phyloP scores from a whole-genome alignment of 2,329 filamentous ascomycete genomes.

The Fusarium sp. region DNA sequence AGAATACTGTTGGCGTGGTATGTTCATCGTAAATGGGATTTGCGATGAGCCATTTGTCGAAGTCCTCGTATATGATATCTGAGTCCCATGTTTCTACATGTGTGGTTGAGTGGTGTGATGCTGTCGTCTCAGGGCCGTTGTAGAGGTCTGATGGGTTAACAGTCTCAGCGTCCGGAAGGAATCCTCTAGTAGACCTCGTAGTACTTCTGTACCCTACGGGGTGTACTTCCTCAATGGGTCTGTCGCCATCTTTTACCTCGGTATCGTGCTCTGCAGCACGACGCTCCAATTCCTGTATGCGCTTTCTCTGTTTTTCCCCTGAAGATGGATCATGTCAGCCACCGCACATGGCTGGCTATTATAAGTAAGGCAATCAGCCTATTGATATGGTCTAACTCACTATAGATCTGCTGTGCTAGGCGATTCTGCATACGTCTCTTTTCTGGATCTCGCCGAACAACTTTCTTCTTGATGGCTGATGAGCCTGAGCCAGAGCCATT shows the following conservation, averaged over 20 bases:
- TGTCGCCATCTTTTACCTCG: background rate
- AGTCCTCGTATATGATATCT: slow-evolving; percentile 8
- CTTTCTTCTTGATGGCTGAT: slow-evolving; percentile 23
- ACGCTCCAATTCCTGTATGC: slow-evolving; percentile 45
- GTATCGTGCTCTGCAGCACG: slow-evolving; percentile 26
- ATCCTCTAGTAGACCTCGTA: background rate
- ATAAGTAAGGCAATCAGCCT: background rate
- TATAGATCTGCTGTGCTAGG: slow-evolving; percentile 64
- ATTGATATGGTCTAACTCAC: slow-evolving; percentile 49
- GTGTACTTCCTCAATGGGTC: background rate
- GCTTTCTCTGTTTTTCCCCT: slow-evolving; percentile 48
- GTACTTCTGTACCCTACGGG: background rate
- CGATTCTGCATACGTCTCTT: slow-evolving; percentile 47
- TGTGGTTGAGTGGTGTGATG: slow-evolving; percentile 1
- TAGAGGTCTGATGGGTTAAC: slow-evolving; percentile 38
- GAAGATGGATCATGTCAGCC: slow-evolving; percentile 44
- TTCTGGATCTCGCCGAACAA: slow-evolving; percentile 41
- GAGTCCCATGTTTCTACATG: slow-evolving; percentile 10
- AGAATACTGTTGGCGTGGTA: slow-evolving; percentile 27
- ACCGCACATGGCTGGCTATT: background rate
- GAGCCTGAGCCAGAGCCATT: slow-evolving; percentile 11
- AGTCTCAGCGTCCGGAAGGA: slow-evolving; percentile 12
- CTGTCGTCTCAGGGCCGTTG: slow-evolving; percentile 3
- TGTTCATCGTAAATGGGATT: slow-evolving; percentile 10
- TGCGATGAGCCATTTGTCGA: slow-evolving; percentile 36